phyloP scores from a whole-genome alignment of 1,284 basidiomycete genomes.

The Porogramme epimiltina region DNA sequence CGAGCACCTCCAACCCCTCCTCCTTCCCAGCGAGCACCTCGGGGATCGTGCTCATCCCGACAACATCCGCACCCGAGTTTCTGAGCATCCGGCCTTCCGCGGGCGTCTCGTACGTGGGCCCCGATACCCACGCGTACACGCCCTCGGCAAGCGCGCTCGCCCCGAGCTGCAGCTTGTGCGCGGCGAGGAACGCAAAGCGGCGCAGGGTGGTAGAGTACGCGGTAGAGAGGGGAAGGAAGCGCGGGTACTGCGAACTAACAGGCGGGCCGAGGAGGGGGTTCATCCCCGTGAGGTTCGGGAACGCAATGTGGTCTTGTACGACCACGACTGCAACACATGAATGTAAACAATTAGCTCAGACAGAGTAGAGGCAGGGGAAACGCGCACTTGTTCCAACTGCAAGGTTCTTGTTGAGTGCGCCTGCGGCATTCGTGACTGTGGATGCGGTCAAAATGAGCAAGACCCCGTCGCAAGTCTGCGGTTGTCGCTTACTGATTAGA shows the following conservation, averaged over 20 bases:
- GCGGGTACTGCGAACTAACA: conserved; percentile 52
- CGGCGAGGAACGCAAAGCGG: conserved; percentile 67
- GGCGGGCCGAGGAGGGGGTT: conserved; percentile 79
- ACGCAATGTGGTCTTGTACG: conserved; percentile 79
- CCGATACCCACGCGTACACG: conserved; percentile 84
- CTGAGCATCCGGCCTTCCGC: conserved; percentile 79
- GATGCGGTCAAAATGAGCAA: neutral
- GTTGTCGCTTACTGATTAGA: conserved; percentile 61
- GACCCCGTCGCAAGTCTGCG: neutral
- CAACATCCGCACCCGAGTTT: conserved; percentile 76
- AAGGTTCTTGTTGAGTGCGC: conserved; percentile 70
- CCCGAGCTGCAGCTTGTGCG: conserved; percentile 53
- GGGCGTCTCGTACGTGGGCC: conserved; percentile 84
- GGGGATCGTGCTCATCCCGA: conserved; percentile 90
- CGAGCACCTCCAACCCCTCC: conserved; percentile 72
- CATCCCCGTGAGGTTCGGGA: conserved; percentile 77
- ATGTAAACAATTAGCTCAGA: too few species aligned
- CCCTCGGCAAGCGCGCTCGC: conserved; percentile 66
- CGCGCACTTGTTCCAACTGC: conserved; percentile 78
- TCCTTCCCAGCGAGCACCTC: conserved; percentile 84
- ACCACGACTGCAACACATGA: conserved; percentile 60
- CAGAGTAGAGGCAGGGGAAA: too few species aligned
- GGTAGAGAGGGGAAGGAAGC: conserved; percentile 80
- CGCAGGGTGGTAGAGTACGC: conserved; percentile 77
- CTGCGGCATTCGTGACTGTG: conserved; percentile 84